Base-by-base conservation (phyloP, 306 rosid genomes). In the Quercus mongolica region DNA sequence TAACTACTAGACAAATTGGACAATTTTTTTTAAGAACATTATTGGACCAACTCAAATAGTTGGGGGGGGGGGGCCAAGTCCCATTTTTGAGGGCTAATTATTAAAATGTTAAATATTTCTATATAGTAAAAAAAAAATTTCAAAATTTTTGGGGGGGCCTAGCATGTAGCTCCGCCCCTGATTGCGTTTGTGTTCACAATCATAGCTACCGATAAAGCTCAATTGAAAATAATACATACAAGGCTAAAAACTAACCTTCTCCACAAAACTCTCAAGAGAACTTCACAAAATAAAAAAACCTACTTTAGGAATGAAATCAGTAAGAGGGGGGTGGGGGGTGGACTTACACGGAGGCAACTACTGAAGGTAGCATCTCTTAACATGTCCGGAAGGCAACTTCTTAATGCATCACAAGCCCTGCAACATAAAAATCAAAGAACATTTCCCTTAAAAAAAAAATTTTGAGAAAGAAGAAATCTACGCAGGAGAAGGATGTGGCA, bases 381-480 rank as follows among this genome's bases (percentile, higher is more conserved):
- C 86, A 87, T 83, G 67, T 87, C 94, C 0, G 98, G 97, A 82
- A 94, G 96, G 77, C 91, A 88, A 71, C 81, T 87, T 75, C 86
- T 80, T 70, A 94, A 83, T 35, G 96, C 98, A 74, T 85, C 89
- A 25, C 89, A 85, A 52, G 90, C 98, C 86, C 97, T 92, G 87
- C 56, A 81, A 52, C 57, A 69, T 3, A 49, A 75, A 31, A 71
- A 78, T 28, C 76, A 49, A 30, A 67, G 6, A 75, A 44, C 65
- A 51, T 13, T 14, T 56, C 38, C 28, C 59, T 49, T 30, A 67
- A 51, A 79, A 35, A 79, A 35, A 55, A 44, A 31, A 38, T 3
- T 20, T 41, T 17, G 30, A 38, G 70, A 35, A 64, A 58, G 68
- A 38, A 6, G 44, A 38, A 38, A 38, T 38, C 44, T 38, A 38